phyloP scores from a whole-genome alignment of 2,329 filamentous ascomycete species.

The Hymenotorrendiella dingleyae region DNA sequence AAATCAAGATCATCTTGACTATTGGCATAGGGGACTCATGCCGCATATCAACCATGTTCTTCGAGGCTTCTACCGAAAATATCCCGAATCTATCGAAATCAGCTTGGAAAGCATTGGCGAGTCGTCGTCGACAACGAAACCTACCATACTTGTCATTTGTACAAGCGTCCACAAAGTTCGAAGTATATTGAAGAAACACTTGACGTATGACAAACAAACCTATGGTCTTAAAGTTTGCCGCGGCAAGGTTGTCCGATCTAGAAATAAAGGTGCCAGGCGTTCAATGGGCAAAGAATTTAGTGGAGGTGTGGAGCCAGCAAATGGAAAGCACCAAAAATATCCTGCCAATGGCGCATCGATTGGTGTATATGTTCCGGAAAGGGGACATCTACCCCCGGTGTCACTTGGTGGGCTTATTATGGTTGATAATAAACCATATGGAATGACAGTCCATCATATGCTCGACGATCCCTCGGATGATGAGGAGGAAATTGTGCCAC shows the following conservation, averaged over 20 bases:
- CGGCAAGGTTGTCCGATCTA: slow-evolving; percentile 60
- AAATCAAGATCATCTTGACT: slow-evolving; percentile 56
- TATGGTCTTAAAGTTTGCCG: slow-evolving; percentile 67
- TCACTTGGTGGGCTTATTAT: slow-evolving; percentile 85
- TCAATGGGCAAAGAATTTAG: slow-evolving; percentile 37
- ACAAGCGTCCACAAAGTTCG: slow-evolving; percentile 69
- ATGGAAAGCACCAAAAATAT: slow-evolving; percentile 70
- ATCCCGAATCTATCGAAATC: slow-evolving; percentile 72
- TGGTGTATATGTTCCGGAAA: slow-evolving; percentile 78
- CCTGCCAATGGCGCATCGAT: slow-evolving; percentile 88
- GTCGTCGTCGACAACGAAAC: slow-evolving; percentile 56
- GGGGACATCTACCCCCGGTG: slow-evolving; percentile 83
- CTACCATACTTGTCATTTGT: slow-evolving; percentile 73
- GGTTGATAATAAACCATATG: slow-evolving; percentile 77
- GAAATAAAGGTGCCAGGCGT: slow-evolving; percentile 36
- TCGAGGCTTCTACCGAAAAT: slow-evolving; percentile 64
- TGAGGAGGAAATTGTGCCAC: slow-evolving; percentile 20
- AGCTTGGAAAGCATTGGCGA: slow-evolving; percentile 71
- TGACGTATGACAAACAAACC: slow-evolving; percentile 59
- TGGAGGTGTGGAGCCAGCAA: slow-evolving; percentile 46
- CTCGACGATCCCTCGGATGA: slow-evolving; percentile 63
- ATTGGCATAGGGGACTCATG: slow-evolving; percentile 67
- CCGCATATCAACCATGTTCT: slow-evolving; percentile 68
- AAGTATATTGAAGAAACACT: slow-evolving; percentile 62
- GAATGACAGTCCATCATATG: slow-evolving; percentile 97